Evolutionary conservation across 768 basidiomycete species (phyloP).

Genomic region (Epithele typhae): DNA sequence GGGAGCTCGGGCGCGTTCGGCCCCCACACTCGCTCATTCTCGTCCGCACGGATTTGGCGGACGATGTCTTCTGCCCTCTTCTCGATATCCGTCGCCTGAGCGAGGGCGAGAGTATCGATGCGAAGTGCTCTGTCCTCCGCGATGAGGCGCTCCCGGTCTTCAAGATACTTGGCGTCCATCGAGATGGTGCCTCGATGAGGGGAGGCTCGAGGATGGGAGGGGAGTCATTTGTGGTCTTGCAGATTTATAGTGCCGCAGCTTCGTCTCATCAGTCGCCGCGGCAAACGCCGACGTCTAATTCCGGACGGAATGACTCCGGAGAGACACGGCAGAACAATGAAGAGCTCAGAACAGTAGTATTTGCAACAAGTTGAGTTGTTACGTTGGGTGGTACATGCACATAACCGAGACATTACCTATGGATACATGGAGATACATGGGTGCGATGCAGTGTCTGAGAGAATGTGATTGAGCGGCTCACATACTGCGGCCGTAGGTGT

Average conservation of each 20-base stretch:
- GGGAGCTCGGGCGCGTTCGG: slow-evolving; percentile 25
- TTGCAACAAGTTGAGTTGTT: neutral
- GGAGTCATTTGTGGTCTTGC: no score
- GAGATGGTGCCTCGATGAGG: neutral
- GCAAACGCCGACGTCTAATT: no score
- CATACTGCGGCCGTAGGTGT: neutral
- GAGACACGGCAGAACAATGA: neutral
- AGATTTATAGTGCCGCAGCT: no score
- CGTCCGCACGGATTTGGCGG: slow-evolving; percentile 49
- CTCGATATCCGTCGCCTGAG: slow-evolving; percentile 16
- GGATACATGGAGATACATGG: no score
- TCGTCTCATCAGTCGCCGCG: no score
- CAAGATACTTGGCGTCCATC: slow-evolving; percentile 17
- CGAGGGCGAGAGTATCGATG: slow-evolving; percentile 15
- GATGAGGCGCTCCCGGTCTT: slow-evolving; percentile 19
- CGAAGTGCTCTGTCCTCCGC: slow-evolving; percentile 22
- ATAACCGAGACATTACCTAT: neutral
- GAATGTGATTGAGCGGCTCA: neutral
- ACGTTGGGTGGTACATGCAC: neutral
- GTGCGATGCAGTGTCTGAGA: neutral
- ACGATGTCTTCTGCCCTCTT: slow-evolving; percentile 57
- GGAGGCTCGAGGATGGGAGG: neutral
- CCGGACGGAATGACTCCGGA: no score
- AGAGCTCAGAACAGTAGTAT: neutral
- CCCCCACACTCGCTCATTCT: slow-evolving; percentile 57